Evolutionary conservation across 2,329 filamentous ascomycete species (phyloP).

Genomic region (Colletotrichum agaves): DNA sequence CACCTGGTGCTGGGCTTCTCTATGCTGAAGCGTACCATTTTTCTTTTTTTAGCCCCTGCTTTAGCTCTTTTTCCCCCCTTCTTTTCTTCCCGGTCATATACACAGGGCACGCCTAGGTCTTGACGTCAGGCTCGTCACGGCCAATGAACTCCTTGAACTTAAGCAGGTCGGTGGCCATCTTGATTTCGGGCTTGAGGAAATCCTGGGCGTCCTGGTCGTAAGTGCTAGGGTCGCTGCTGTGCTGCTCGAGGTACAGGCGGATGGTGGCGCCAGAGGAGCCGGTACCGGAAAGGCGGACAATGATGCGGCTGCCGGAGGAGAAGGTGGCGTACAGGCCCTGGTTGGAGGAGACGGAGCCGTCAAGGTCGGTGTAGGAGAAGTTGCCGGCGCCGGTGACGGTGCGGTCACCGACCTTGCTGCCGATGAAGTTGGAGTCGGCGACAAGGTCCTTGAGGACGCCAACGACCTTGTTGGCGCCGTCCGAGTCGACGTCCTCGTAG

Average conservation of each 20-base stretch:
- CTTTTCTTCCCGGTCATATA: conserved; percentile 19
- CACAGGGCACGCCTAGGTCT: conserved; percentile 71
- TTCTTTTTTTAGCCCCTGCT: neutral
- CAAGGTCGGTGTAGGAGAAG: conserved; percentile 99
- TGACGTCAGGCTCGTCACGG: conserved; percentile 93
- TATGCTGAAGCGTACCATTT: conserved; percentile 33
- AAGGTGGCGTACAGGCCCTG: conserved; percentile 97
- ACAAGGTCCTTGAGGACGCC: conserved; percentile 83
- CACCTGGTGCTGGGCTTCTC: conserved; percentile 26
- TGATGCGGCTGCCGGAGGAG: conserved; percentile 92
- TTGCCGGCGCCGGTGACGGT: conserved; percentile 92
- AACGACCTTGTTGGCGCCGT: conserved; percentile 91
- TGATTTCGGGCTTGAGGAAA: conserved; percentile 90
- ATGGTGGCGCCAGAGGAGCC: conserved; percentile 97
- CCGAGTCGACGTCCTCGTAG: conserved; percentile 94
- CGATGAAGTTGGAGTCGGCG: conserved; percentile 78
- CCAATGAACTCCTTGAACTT: conserved; percentile 95
- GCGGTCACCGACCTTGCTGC: conserved; percentile 80
- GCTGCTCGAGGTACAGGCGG: conserved; percentile 95
- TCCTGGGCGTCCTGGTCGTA: conserved; percentile 89
- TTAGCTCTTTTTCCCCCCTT: neutral
- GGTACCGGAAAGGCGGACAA: conserved; percentile 94
- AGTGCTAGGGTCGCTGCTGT: conserved; percentile 82
- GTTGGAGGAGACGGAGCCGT: conserved; percentile 94
- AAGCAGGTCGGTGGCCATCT: conserved; percentile 84